These are phyloP conservation scores for Wilhelminamyces savonicus DNA, from an alignment of 805 yeast genomes.

Conservation along the genomic window DNA sequence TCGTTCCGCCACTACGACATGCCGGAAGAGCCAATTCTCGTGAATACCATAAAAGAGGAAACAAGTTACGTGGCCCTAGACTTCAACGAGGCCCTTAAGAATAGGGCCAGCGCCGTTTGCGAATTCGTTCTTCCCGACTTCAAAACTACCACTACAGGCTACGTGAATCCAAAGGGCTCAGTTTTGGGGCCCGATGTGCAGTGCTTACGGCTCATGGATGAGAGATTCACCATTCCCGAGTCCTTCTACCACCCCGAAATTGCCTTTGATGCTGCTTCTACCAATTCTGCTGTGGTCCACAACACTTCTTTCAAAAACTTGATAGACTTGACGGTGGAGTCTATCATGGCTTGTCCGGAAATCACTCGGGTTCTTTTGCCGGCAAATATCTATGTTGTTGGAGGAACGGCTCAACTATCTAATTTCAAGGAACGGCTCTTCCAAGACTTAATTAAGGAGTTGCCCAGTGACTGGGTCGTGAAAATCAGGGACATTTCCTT, in stretches of 20 bases:
- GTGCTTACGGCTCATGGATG: constrained; percentile 66
- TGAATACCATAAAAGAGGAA: constrained; percentile 80
- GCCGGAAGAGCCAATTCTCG: constrained; percentile 80
- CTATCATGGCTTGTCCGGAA: constrained; percentile 67
- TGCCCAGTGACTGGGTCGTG: constrained; percentile 69
- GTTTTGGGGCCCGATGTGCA: constrained; percentile 48
- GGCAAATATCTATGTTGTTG: constrained; percentile 73
- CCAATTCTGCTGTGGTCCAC: constrained; percentile 25
- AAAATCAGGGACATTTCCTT: constrained; percentile 26
- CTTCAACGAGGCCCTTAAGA: constrained; percentile 42
- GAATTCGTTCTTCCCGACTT: constrained; percentile 87
- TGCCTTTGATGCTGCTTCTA: constrained; percentile 26
- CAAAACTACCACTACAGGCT: constrained; percentile 74
- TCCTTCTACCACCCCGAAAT: constrained; percentile 80
- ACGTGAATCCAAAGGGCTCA: constrained; percentile 31
- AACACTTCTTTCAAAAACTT: constrained; percentile 56
- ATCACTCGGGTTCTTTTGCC: constrained; percentile 66
- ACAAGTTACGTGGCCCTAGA: constrained; percentile 64
- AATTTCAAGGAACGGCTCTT: constrained; percentile 60
- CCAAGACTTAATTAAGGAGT: constrained; percentile 56
- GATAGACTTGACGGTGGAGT: constrained; percentile 71
- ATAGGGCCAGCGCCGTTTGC: constrained; percentile 32
- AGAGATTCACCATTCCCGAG: constrained; percentile 85
- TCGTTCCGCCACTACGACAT: constrained; percentile 92
- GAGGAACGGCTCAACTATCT: constrained; percentile 73